phyloP scores from a whole-genome alignment of 2,329 filamentous ascomycete species.

The Tolypocladium tropicale region DNA sequence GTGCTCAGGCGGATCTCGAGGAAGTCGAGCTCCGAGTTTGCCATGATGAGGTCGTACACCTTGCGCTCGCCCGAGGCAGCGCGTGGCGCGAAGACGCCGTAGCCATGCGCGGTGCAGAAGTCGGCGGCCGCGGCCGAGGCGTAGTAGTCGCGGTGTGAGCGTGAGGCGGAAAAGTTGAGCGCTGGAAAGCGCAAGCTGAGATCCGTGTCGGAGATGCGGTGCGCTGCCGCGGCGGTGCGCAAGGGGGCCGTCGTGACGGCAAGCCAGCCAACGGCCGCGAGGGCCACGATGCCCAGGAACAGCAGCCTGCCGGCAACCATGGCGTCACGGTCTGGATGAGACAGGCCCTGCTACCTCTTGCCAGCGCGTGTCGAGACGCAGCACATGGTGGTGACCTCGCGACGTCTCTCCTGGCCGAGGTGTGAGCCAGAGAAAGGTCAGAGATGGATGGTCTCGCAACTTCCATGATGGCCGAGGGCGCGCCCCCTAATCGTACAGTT shows the following conservation, averaged over 20 bases:
- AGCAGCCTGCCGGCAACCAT: not conserved
- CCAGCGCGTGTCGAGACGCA: not conserved
- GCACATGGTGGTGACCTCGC: not conserved
- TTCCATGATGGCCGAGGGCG: not conserved
- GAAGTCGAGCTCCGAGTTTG: slow-evolving; percentile 55
- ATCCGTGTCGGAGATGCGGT: not conserved
- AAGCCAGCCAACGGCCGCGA: not conserved
- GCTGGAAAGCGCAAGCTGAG: not conserved
- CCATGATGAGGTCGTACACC: slow-evolving; percentile 45
- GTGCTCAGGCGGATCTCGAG: slow-evolving; percentile 53
- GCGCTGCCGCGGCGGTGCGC: not conserved
- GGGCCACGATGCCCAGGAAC: not conserved
- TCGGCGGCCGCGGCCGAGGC: slow-evolving; percentile 4
- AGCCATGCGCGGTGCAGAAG: slow-evolving; percentile 22
- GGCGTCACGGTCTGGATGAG: not conserved
- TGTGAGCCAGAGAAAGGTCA: not conserved
- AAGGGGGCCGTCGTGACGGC: not conserved
- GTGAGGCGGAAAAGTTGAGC: not conserved
- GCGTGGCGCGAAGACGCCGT: slow-evolving; percentile 16
- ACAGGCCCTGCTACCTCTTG: not conserved
- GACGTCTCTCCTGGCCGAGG: not conserved
- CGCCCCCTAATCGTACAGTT: not conserved
- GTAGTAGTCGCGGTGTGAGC: slow-evolving; percentile 1
- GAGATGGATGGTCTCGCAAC: not conserved
- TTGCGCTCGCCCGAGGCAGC: slow-evolving; percentile 16